Evolutionary conservation across 257 asterid species (phyloP).

Genomic region (Solanum dulcamara): DNA sequence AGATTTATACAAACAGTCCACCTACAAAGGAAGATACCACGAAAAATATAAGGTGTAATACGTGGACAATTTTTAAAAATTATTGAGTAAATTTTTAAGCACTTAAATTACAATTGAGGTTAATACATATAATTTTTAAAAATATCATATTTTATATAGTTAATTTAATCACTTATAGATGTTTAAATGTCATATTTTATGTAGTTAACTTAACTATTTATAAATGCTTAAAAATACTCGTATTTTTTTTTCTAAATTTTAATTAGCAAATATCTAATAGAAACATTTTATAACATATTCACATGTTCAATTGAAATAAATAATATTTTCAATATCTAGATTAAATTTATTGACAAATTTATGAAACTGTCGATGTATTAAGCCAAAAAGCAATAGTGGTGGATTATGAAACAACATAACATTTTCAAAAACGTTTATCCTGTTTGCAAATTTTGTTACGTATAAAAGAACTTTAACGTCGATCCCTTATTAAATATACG

Average conservation of each 20-base stretch:
- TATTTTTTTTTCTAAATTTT: background rate
- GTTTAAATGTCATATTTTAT: no score
- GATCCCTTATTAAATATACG: background rate
- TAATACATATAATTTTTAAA: no score
- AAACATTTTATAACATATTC: background rate
- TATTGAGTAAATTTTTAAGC: no score
- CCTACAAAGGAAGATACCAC: background rate
- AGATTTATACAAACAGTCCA: background rate
- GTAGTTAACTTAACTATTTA: no score
- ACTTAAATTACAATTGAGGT: no score
- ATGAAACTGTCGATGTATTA: background rate
- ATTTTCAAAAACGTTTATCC: background rate
- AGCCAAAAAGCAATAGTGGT: background rate
- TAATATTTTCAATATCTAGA: background rate
- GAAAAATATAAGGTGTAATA: background rate
- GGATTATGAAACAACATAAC: background rate
- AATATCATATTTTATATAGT: no score
- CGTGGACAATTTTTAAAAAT: no score
- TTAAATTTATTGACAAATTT: background rate
- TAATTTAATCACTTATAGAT: no score
- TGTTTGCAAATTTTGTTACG: background rate
- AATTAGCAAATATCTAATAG: background rate
- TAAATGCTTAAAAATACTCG: background rate
- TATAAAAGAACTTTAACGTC: background rate
- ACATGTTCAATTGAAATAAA: background rate